These are phyloP conservation scores for Globisporangium paroecandrum DNA, from an alignment of 352 stramenopile species.

Conservation along the genomic window DNA sequence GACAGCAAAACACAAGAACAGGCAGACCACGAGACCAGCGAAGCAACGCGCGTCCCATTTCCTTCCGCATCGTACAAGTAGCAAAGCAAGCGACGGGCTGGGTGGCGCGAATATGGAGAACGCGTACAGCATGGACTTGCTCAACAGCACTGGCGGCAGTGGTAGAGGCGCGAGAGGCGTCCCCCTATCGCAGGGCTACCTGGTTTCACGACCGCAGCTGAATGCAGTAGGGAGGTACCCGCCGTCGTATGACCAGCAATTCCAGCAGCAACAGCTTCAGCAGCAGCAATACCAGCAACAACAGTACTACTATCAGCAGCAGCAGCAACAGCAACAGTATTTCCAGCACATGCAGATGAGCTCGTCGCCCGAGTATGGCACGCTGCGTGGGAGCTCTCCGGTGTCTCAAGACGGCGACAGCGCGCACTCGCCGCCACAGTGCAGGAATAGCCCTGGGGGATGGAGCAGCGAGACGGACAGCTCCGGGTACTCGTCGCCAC, in stretches of 20 bases:
- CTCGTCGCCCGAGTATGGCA: neutral
- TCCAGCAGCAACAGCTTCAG: slow-evolving; percentile 1
- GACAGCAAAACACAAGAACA: neutral
- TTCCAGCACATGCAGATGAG: slow-evolving; percentile 5
- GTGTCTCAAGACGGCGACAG: neutral
- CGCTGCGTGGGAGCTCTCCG: slow-evolving; percentile 7
- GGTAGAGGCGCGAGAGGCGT: neutral
- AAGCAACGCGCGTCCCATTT: neutral
- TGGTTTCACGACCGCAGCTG: neutral
- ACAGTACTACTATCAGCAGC: slow-evolving; percentile 1
- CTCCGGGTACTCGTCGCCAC: slow-evolving; percentile 29
- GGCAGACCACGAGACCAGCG: neutral
- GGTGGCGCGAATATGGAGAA: neutral
- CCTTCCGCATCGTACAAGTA: neutral
- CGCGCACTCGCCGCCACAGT: neutral
- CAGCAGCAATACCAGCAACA: slow-evolving; percentile 8
- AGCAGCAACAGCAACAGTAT: slow-evolving; percentile 9
- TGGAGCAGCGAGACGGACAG: slow-evolving; percentile 30
- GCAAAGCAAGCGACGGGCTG: neutral
- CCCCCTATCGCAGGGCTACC: neutral
- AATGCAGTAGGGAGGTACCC: neutral
- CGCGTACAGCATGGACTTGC: slow-evolving; percentile 3
- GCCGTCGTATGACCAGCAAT: slow-evolving; percentile 2
- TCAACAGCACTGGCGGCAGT: neutral
- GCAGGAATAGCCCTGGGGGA: slow-evolving; percentile 14